Base-by-base conservation (phyloP, 2,329 filamentous ascomycete species). In the Herpotrichia juniperi region DNA sequence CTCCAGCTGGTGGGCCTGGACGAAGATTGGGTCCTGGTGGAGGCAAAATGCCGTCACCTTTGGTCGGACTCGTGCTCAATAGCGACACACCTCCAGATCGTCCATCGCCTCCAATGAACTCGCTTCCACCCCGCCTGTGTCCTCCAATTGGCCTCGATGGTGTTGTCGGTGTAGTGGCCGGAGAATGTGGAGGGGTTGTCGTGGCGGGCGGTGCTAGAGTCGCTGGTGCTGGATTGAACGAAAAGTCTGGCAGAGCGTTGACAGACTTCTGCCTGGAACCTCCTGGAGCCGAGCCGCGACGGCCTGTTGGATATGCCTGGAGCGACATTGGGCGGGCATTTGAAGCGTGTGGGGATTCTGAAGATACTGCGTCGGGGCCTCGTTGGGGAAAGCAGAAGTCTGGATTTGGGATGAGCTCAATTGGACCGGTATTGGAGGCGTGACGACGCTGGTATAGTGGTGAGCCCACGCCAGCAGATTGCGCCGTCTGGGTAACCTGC, bases 111-210 rank as follows among this genome's bases (percentile, higher is more conserved):
- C 91, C 91, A 42, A 96, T 89, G 65, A 96, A 92, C 70, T 96
- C 92, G 69, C 92, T 96, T 24, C 87, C 89, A 48, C 89, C 89
- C 64, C 93, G 84, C 63, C 87, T 83, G 68, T 92, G 89, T 47
- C 69, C 69, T 19, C 87, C 86, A 26, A 77, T 76, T 21, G 82
- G 77, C 54, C 84, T 80, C 17, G 82, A 78, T 16, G 86, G 81
- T 24, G 77, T 76, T 12, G 68, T 64, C 4, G 75, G 73, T 10
- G 67, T 54, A n/a, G 67, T 53, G 12, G 66, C 61, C 10, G 76
- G 74, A 8, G 74, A 74, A 16, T 68, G 63, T n/a, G 70, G 68
- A 32, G 74, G 76, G 39, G 73, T 73, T 10, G 67, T 58, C 26
- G 61, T 57, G 12, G 66, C 58, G 14, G 55, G 53, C 26, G 64